phyloP scores from a whole-genome alignment of 2,329 filamentous ascomycete genomes.

The Rutstroemia sp. region DNA sequence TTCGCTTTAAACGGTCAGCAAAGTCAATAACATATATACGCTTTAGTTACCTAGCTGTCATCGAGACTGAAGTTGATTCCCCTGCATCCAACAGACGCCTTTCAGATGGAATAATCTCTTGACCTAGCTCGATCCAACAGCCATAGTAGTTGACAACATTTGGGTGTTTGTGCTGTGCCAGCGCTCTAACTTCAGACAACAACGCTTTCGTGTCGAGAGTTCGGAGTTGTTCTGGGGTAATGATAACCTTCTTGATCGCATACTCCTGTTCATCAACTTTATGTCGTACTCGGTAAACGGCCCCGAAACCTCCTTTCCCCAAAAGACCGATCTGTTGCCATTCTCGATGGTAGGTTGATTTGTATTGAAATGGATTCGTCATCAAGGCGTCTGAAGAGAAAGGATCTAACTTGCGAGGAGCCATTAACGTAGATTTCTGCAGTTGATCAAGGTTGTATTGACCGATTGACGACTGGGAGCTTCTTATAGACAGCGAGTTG shows the following conservation, averaged over 20 bases:
- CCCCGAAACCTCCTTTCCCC: slow-evolving; percentile 58
- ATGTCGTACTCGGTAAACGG: slow-evolving; percentile 54
- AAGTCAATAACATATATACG: neutral
- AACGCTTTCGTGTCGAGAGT: slow-evolving; percentile 6
- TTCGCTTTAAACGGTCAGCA: neutral
- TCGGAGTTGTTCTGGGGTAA: slow-evolving; percentile 33
- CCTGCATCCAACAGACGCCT: slow-evolving; percentile 20
- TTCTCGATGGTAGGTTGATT: slow-evolving; percentile 3
- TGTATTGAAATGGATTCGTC: slow-evolving; percentile 4
- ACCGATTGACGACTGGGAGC: neutral
- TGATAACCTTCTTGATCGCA: slow-evolving; percentile 58
- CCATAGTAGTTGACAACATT: slow-evolving; percentile 62
- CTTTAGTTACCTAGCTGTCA: neutral
- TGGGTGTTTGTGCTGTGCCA: slow-evolving; percentile 54
- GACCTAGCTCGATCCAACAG: slow-evolving; percentile 50
- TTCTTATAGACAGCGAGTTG: neutral
- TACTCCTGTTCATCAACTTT: slow-evolving; percentile 55
- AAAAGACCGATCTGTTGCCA: slow-evolving; percentile 42
- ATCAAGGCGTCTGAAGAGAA: slow-evolving; percentile 6
- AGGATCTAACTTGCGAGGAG: neutral
- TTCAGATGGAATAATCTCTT: neutral
- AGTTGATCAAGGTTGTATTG: slow-evolving; percentile 7
- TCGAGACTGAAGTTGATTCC: neutral
- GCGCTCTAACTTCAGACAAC: slow-evolving; percentile 46
- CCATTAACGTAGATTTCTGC: neutral